phyloP scores from a whole-genome alignment of 495 filamentous ascomycete species.

The Monascus purpureus region DNA sequence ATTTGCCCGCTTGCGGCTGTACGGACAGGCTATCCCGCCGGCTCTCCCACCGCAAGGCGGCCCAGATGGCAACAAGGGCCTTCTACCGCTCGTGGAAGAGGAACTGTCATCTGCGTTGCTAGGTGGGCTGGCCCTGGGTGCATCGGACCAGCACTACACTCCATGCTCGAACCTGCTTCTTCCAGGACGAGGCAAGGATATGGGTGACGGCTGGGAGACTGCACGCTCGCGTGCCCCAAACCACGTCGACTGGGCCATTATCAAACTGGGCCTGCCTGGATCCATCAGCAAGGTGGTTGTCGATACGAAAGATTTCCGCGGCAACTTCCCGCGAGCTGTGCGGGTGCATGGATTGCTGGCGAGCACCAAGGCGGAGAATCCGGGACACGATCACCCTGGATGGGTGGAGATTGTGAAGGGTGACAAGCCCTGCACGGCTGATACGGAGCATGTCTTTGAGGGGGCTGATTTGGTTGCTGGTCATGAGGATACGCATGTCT shows the following conservation, averaged over 20 bases:
- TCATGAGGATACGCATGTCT: conserved; percentile 36
- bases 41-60: conserved; percentile 4
- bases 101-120: conserved; percentile 75
- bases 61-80: neutral
- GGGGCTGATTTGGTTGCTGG: conserved; percentile 20
- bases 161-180: conserved; percentile 70
- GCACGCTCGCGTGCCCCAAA: conserved; percentile 58
- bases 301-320: conserved; percentile 81
- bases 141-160: conserved; percentile 80
- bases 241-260: conserved; percentile 78
- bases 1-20: conserved; percentile 77
- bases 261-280: conserved; percentile 60
- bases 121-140: conserved; percentile 61
- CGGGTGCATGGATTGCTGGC: conserved; percentile 43
- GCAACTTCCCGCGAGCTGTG: conserved; percentile 75
- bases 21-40: conserved; percentile 51
- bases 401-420: conserved; percentile 59
- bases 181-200: conserved; percentile 75
- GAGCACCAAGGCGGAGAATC: conserved; percentile 38
- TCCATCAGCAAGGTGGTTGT: conserved; percentile 59
- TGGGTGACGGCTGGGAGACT: conserved; percentile 95
- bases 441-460: conserved; percentile 66
- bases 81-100: conserved; percentile 38
- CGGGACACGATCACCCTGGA: conserved; percentile 41
- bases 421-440: conserved; percentile 55